Base-by-base conservation (phyloP, 2,329 filamentous ascomycete species). In the Fusarium sp. region DNA sequence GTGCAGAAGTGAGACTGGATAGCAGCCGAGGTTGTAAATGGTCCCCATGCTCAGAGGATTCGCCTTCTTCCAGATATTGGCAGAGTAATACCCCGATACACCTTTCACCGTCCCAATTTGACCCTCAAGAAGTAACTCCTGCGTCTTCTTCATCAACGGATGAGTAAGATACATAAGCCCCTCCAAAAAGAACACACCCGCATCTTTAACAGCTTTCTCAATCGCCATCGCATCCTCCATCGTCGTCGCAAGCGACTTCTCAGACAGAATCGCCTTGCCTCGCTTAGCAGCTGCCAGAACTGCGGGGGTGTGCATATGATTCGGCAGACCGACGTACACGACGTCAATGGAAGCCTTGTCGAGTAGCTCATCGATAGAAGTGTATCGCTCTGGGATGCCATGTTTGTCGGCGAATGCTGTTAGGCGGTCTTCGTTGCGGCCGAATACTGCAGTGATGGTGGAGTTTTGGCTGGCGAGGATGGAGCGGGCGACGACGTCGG, bases 291-390 rank as follows among this genome's bases (percentile, higher is more conserved):
- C 61, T 11, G 63, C 63, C 3, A 66, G 27, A 11, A 66, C 63
- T 19, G 63, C 63, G 51, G 61, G 52, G 21, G 51, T 66, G 27
- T 66, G 63, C 63, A 66, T 66, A 25, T 66, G 63, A n/a, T 66
- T 66, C 33, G 63, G 63, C 33, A 66, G 29, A 7, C 63, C 63
- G 21, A 66, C 61, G 9, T 66, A 66, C 4, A 66, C 63, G 6
- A 66, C 61, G 12, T 66, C 63, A 7, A 66, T 51, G 11, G 39
- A 31, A n/a, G 63, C 63, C 21, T 51, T 66, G 10, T 66, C 61
- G 0, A 66, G 51, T 0, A 66, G 31, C 3, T 66, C 63, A 8
- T 66, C 61, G 3, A 66, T 66, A 0, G 63, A 66, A 2, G 10
- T 60, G 7, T 66, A 66, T 39, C 61, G 51, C 27, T 66, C 63